Evolutionary conservation across 164 flowering plant genomes (phyloP).

Genomic region (Aristolochia contorta): DNA sequence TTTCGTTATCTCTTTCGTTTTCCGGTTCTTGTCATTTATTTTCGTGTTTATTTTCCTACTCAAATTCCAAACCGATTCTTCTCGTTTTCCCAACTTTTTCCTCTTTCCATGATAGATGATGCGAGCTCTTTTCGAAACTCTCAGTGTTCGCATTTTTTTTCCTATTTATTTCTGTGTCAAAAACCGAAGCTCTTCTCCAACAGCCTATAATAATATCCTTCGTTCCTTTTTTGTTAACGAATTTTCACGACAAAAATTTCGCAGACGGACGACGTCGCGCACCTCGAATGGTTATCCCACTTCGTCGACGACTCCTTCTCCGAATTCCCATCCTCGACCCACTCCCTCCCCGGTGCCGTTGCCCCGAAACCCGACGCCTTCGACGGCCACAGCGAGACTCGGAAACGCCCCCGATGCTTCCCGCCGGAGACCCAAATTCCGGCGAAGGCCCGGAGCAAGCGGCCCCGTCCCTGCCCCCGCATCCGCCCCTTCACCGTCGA

Average conservation of each 20-base stretch:
- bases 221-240: too few species aligned
- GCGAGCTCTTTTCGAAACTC: background rate
- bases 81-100: background rate
- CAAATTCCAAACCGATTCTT: too few species aligned
- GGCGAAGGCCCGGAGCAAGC: slow-evolving; percentile 49
- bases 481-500: slow-evolving; percentile 18
- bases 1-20: too few species aligned
- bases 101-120: background rate
- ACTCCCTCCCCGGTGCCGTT: slow-evolving; percentile 2
- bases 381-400: background rate
- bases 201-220: too few species aligned
- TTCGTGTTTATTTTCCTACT: too few species aligned
- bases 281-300: slow-evolving; percentile 69
- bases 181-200: too few species aligned
- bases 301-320: slow-evolving; percentile 70
- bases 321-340: slow-evolving; percentile 24
- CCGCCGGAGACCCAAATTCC: slow-evolving; percentile 21
- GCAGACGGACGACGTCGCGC: slow-evolving; percentile 58
- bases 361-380: too few species aligned
- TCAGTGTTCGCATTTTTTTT: background rate
- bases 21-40: too few species aligned
- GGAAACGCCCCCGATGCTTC: slow-evolving; percentile 10
- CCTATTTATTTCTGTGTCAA: too few species aligned
- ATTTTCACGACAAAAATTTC: too few species aligned
- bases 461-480: slow-evolving; percentile 23